phyloP scores from a whole-genome alignment of 768 basidiomycete genomes.

The Mycena crocata region DNA sequence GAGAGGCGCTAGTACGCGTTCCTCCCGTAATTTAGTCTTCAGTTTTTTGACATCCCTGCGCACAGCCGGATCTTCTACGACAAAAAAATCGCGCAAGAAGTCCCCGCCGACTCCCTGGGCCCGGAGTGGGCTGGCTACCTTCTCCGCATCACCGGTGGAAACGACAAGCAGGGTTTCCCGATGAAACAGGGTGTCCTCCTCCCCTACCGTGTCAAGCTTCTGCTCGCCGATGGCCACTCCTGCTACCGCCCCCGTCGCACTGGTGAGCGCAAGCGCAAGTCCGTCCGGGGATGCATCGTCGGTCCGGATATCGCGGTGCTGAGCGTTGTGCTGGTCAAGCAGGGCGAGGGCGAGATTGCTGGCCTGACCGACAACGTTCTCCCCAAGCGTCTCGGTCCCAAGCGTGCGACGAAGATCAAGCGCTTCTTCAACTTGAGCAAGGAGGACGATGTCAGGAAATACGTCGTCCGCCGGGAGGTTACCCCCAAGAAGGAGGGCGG shows the following conservation, averaged over 20 bases:
- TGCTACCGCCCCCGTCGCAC: conserved; percentile 94
- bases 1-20: conserved; percentile 81
- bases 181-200: conserved; percentile 99
- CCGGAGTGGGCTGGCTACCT: conserved; percentile 98
- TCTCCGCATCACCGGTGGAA: conserved; percentile 96
- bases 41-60: not conserved
- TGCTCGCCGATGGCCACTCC: conserved; percentile 96
- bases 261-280: conserved; percentile 99
- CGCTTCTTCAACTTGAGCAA: conserved; percentile 97
- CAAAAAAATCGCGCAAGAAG: conserved; percentile 97
- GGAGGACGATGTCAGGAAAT: conserved; percentile 98
- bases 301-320: conserved; percentile 97
- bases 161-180: conserved; percentile 99
- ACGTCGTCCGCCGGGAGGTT: conserved; percentile 94
- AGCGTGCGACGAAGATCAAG: conserved; percentile 97
- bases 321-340: conserved; percentile 94
- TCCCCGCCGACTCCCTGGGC: conserved; percentile 89
- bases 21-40: not conserved
- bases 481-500: conserved; percentile 87
- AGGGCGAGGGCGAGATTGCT: conserved; percentile 90
- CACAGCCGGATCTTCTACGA: conserved; percentile 96
- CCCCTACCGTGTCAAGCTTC: conserved; percentile 92
- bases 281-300: conserved; percentile 98
- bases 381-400: conserved; percentile 96
- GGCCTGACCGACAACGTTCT: conserved; percentile 93